A percentile compares a stretch with the other conserved stretches of the same genome.
Conservation (phyloP, 2,329 filamentous ascomycete genomes). For the Hymenoscyphus repandus region DNA sequence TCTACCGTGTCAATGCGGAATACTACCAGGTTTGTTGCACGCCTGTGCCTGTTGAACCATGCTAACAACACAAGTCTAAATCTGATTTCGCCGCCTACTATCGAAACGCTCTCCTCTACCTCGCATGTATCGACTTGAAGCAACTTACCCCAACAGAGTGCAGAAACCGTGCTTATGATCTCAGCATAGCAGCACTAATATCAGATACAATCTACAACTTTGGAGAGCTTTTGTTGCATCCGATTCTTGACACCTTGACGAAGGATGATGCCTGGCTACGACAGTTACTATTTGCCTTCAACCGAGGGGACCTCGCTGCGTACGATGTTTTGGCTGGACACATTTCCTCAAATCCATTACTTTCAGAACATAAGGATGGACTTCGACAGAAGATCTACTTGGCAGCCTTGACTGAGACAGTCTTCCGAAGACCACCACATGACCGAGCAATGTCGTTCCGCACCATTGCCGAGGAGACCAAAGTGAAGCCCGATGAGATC, state of each 20-base stretch:
- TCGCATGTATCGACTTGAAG: slow-evolving; percentile 86
- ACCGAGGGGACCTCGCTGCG: slow-evolving; percentile 83
- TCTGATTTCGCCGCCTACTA: slow-evolving; percentile 95
- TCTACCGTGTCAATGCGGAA: slow-evolving; percentile 90
- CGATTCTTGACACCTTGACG: slow-evolving; percentile 82
- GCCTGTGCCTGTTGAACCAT: background rate
- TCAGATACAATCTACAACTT: slow-evolving; percentile 99
- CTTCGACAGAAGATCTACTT: slow-evolving; percentile 97
- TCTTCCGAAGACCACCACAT: slow-evolving; percentile 92
- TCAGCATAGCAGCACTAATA: slow-evolving; percentile 85
- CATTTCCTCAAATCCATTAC: slow-evolving; percentile 72
- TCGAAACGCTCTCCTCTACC: slow-evolving; percentile 93
- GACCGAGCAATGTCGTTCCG: slow-evolving; percentile 90
- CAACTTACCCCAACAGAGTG: slow-evolving; percentile 70
- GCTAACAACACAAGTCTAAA: slow-evolving; percentile 50
- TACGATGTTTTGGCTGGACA: slow-evolving; percentile 81
- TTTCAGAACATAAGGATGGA: slow-evolving; percentile 74
- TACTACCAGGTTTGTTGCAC: slow-evolving; percentile 69
- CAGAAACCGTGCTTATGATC: slow-evolving; percentile 80
- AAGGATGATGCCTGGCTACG: slow-evolving; percentile 81
- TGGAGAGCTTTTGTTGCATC: slow-evolving; percentile 94
- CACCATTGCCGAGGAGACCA: slow-evolving; percentile 86
- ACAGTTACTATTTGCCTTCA: slow-evolving; percentile 95
- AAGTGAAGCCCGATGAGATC: slow-evolving; percentile 85
- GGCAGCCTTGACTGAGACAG: slow-evolving; percentile 89